Conservation (phyloP, 2,329 filamentous ascomycete species). For the Colletotrichum siamense region DNA sequence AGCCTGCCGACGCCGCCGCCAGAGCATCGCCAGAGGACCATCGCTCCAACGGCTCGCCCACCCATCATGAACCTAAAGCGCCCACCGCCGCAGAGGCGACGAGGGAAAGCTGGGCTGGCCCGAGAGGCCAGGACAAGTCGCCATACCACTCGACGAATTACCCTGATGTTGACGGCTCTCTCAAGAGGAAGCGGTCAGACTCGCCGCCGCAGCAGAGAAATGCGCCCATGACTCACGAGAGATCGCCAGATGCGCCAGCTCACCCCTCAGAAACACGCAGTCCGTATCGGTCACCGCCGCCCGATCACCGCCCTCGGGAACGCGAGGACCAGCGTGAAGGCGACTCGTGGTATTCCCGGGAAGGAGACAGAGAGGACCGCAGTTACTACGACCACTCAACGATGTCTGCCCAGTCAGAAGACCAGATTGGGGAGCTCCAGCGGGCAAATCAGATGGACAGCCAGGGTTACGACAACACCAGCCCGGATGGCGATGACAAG, state of each 20-base stretch:
- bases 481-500: constrained; percentile 59
- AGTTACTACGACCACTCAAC: constrained; percentile 53
- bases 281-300: constrained; percentile 45
- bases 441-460: constrained; percentile 50
- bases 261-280: constrained; percentile 45
- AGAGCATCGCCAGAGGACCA: constrained; percentile 37
- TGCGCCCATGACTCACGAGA: constrained; percentile 30
- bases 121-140: constrained; percentile 44
- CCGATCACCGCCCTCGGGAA: constrained; percentile 52
- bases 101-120: constrained; percentile 47
- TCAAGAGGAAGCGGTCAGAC: constrained; percentile 74
- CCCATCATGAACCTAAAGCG: constrained; percentile 25
- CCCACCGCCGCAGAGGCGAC: constrained; percentile 29
- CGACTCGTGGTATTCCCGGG: constrained; percentile 55
- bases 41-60: constrained; percentile 26
- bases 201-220: constrained; percentile 58
- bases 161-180: constrained; percentile 52
- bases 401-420: constrained; percentile 52
- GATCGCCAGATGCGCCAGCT: constrained; percentile 37
- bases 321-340: constrained; percentile 45
- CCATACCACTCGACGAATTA: constrained; percentile 45
- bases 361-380: constrained; percentile 51
- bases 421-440: constrained; percentile 52
- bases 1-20: constrained; percentile 32
- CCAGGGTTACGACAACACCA: constrained; percentile 57